Evolutionary conservation across 2,329 filamentous ascomycete genomes (phyloP).

Genomic region (Neospermospora avenae): DNA sequence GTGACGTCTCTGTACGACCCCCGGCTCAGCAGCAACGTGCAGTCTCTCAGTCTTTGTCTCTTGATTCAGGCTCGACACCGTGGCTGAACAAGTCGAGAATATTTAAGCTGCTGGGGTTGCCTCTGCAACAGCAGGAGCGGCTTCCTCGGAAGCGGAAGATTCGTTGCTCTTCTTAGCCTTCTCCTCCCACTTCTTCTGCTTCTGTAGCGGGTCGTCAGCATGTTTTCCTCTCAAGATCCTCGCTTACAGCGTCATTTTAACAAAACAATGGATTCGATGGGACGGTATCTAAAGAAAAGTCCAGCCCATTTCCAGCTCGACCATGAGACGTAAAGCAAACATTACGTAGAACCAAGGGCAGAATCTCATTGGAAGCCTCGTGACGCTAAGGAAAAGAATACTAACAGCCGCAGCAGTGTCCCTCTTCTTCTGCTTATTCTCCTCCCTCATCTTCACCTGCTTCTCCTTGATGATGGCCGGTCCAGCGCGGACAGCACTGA

Average conservation of each 20-base stretch:
- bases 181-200: constrained; percentile 20
- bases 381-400: constrained; percentile 1
- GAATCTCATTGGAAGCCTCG: constrained; percentile 1
- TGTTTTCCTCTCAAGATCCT: not conserved
- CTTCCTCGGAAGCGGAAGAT: constrained; percentile 6
- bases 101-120: constrained; percentile 6
- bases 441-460: constrained; percentile 34
- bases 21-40: not conserved
- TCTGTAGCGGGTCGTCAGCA: constrained; percentile 16
- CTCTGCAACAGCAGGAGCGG: constrained; percentile 1
- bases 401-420: constrained; percentile 30
- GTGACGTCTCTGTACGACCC: not conserved
- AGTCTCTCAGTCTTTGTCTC: not conserved
- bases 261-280: not conserved
- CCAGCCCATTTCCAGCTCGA: too few species aligned
- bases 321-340: not conserved
- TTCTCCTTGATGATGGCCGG: constrained; percentile 39
- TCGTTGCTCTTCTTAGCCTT: constrained; percentile 36
- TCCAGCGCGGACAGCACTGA: constrained; percentile 13
- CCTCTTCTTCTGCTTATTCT: constrained; percentile 32
- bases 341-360: not conserved
- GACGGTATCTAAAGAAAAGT: not conserved
- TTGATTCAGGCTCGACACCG: not conserved
- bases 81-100: too few species aligned
- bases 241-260: not conserved